Conservation (phyloP, 2,329 filamentous ascomycete genomes). For the Curvularia lunata region DNA sequence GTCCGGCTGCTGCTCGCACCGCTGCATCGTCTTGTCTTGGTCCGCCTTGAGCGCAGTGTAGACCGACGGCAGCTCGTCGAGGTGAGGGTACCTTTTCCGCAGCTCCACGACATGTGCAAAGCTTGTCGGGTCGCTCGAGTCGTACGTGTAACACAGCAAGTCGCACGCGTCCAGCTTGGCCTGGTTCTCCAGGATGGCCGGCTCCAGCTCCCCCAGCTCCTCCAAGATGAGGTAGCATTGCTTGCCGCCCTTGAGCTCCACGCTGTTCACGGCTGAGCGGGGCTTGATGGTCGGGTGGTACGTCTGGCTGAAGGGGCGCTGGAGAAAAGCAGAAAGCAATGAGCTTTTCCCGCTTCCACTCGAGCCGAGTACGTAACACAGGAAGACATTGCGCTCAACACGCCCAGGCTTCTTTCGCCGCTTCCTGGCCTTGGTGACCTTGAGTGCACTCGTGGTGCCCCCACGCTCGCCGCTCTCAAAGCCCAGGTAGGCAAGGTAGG, state of each 20-base stretch:
- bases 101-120: slow-evolving; percentile 90
- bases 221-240: slow-evolving; percentile 97
- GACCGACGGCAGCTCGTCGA: slow-evolving; percentile 88
- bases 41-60: slow-evolving; percentile 96
- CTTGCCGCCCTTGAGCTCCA: slow-evolving; percentile 93
- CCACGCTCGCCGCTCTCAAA: slow-evolving; percentile 81
- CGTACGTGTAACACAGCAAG: slow-evolving; percentile 92
- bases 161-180: slow-evolving; percentile 91
- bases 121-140: slow-evolving; percentile 94
- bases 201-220: slow-evolving; percentile 93
- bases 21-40: slow-evolving; percentile 94
- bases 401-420: slow-evolving; percentile 79
- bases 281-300: slow-evolving; percentile 96
- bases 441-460: slow-evolving; percentile 82
- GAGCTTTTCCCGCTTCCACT: slow-evolving; percentile 89
- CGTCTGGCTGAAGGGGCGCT: slow-evolving; percentile 79
- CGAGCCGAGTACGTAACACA: slow-evolving; percentile 90
- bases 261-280: slow-evolving; percentile 90
- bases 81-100: slow-evolving; percentile 76
- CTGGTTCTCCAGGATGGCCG: slow-evolving; percentile 90
- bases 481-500: slow-evolving; percentile 94
- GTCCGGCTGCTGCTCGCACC: slow-evolving; percentile 85
- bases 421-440: slow-evolving; percentile 91
- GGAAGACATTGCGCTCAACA: slow-evolving; percentile 91
- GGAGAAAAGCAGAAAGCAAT: slow-evolving; percentile 88